phyloP scores from a whole-genome alignment of 164 flowering plant genomes.

The Vitis amurensis region DNA sequence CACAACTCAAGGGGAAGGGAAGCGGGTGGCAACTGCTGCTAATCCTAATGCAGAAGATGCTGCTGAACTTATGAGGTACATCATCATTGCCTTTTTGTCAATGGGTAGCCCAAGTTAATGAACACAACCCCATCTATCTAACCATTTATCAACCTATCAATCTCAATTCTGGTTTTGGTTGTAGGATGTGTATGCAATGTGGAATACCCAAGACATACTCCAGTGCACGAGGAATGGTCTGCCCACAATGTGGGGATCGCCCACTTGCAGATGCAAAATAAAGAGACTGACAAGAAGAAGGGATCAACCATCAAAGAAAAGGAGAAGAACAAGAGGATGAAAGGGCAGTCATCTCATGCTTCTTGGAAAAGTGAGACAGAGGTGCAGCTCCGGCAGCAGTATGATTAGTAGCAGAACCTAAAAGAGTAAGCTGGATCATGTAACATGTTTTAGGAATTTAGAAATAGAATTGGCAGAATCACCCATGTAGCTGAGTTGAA shows the following conservation, averaged over 20 bases:
- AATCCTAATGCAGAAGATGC: constrained; percentile 86
- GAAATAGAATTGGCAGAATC: not conserved
- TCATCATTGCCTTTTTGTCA: not conserved
- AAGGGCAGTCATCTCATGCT: constrained; percentile 91
- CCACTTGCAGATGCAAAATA: constrained; percentile 42
- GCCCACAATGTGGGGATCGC: constrained; percentile 35
- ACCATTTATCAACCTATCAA: no score
- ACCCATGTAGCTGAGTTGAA: no score
- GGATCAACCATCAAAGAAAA: constrained; percentile 65
- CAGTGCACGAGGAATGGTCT: constrained; percentile 67
- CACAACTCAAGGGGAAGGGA: constrained; percentile 48
- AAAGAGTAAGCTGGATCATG: not conserved
- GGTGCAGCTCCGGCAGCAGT: constrained; percentile 96
- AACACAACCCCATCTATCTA: not conserved
- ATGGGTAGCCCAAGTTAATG: not conserved
- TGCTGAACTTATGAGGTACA: constrained; percentile 76
- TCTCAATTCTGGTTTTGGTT: constrained; percentile 1
- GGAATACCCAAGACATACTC: constrained; percentile 87
- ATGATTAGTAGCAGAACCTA: constrained; percentile 50
- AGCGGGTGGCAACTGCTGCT: constrained; percentile 64
- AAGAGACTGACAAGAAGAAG: constrained; percentile 53
- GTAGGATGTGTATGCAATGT: constrained; percentile 88
- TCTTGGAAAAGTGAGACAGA: constrained; percentile 98
- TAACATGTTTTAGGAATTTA: constrained; percentile 3
- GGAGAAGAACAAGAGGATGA: constrained; percentile 84